phyloP scores from a whole-genome alignment of 2,329 filamentous ascomycete species.

The Fusarium pseudoanthophilum region DNA sequence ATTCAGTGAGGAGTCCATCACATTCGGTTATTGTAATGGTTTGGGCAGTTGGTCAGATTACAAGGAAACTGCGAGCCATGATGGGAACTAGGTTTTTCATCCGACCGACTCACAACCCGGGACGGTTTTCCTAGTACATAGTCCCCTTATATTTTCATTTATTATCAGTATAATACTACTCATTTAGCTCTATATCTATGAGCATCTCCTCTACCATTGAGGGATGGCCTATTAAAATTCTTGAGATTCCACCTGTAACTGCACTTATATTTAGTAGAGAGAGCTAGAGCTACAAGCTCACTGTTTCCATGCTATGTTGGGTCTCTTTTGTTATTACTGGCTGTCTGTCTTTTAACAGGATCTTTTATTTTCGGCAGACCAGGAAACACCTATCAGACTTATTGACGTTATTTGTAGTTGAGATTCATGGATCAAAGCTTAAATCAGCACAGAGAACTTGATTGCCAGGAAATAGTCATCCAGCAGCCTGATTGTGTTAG shows the following conservation, averaged over 20 bases:
- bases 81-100: neutral
- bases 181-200: accelerated
- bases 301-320: neutral
- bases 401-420: neutral
- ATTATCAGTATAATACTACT: accelerated
- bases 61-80: neutral
- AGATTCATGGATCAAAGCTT: too few relatives aligned
- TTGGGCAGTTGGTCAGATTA: accelerated
- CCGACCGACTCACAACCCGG: neutral
- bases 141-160: accelerated
- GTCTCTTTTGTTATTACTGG: neutral
- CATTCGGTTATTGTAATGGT: neutral
- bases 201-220: neutral
- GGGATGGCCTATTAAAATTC: accelerated
- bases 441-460: too few relatives aligned
- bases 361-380: neutral
- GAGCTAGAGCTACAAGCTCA: neutral
- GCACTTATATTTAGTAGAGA: neutral
- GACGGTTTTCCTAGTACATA: neutral
- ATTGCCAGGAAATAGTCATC: neutral
- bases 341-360: neutral
- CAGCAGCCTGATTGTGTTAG: too few relatives aligned
- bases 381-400: neutral
- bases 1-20: neutral
- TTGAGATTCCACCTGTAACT: neutral